Evolutionary conservation across 345 rosid genomes (phyloP).

Genomic region (Rubroshorea leprosula): DNA sequence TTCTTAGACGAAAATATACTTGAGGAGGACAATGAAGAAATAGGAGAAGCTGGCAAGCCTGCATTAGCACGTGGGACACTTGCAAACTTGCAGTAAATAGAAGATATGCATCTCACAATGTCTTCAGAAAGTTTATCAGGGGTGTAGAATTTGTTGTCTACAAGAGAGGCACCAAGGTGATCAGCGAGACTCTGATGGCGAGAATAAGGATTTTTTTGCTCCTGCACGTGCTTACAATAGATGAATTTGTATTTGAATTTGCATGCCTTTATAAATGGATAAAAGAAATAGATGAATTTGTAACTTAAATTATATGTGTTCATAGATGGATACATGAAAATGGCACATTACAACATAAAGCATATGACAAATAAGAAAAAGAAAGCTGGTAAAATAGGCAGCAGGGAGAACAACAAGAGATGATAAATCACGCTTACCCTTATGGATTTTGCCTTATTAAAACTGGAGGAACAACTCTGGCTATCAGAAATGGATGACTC

Average conservation of each 20-base stretch:
- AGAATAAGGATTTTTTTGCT: slow-evolving; percentile 30
- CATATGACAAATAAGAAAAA: background rate
- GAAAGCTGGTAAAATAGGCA: background rate
- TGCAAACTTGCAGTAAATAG: slow-evolving; percentile 70
- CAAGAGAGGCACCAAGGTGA: slow-evolving; percentile 46
- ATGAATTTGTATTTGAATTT: background rate
- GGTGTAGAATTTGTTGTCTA: slow-evolving; percentile 25
- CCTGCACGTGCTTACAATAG: slow-evolving; percentile 29
- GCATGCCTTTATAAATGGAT: background rate
- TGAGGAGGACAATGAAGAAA: slow-evolving; percentile 65
- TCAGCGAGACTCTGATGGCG: slow-evolving; percentile 70
- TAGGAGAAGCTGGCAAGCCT: slow-evolving; percentile 51
- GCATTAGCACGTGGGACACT: slow-evolving; percentile 26
- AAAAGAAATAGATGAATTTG: too few relatives aligned
- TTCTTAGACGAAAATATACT: slow-evolving; percentile 67
- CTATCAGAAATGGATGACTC: slow-evolving; percentile 31
- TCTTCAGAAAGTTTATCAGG: slow-evolving; percentile 74
- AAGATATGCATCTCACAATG: slow-evolving; percentile 70
- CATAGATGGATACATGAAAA: background rate
- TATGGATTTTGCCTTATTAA: slow-evolving; percentile 32
- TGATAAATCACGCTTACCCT: slow-evolving; percentile 35
- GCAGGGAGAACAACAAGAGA: background rate
- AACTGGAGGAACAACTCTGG: slow-evolving; percentile 30
- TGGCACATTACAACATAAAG: background rate
- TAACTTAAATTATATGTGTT: too few relatives aligned